Evolutionary conservation across 2,329 filamentous ascomycete genomes (phyloP).

Genomic region (Aureobasidium sp.): DNA sequence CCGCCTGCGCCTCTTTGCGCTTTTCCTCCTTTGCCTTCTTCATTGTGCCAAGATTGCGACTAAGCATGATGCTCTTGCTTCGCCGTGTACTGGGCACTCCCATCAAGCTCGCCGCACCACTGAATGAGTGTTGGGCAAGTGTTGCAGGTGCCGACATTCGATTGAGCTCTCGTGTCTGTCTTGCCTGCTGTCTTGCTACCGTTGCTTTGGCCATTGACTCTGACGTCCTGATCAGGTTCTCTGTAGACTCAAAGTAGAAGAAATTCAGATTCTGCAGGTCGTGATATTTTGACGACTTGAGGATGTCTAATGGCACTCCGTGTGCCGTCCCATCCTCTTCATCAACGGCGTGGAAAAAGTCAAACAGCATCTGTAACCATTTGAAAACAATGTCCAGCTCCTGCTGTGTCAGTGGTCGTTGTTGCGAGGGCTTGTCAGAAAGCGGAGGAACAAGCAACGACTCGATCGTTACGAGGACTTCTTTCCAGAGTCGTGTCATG

Average conservation of each 20-base stretch:
- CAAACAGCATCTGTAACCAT: conserved; percentile 84
- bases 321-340: conserved; percentile 74
- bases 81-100: conserved; percentile 46
- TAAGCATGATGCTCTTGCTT: conserved; percentile 70
- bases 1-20: conserved; percentile 87
- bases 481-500: conserved; percentile 97
- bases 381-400: conserved; percentile 93
- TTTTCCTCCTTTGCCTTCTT: conserved; percentile 92
- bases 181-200: conserved; percentile 61
- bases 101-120: conserved; percentile 46
- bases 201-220: conserved; percentile 91
- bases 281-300: conserved; percentile 97
- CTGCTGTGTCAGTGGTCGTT: conserved; percentile 73
- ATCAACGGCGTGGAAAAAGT: conserved; percentile 91
- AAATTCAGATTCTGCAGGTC: conserved; percentile 95
- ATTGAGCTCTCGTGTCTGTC: conserved; percentile 43
- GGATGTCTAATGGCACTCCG: conserved; percentile 80
- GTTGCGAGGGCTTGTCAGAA: conserved; percentile 85
- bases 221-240: conserved; percentile 86
- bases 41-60: conserved; percentile 92
- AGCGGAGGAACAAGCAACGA: conserved; percentile 82
- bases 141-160: conserved; percentile 60
- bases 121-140: conserved; percentile 40
- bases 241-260: conserved; percentile 93
- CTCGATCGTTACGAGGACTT: conserved; percentile 88